These are phyloP conservation scores for Acacia pycnantha DNA, from an alignment of 331 rosid species.

Conservation along the genomic window DNA sequence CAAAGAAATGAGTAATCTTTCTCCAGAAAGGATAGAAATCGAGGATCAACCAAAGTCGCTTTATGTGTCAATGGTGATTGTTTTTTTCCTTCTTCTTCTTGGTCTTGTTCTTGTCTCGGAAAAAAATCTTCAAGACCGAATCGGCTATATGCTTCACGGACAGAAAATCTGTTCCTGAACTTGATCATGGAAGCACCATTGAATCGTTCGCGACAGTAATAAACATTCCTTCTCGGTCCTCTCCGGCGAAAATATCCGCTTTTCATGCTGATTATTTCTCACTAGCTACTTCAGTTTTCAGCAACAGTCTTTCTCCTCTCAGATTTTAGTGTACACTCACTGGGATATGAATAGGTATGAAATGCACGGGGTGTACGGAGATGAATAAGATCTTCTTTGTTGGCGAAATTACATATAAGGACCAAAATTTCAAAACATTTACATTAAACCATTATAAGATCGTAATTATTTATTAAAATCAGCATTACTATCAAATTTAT, in stretches of 20 bases:
- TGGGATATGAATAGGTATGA: not conserved
- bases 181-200: too few species aligned
- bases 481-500: not conserved
- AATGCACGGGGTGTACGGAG: not conserved
- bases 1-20: constrained; percentile 29
- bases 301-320: not conserved
- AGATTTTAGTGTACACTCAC: not conserved
- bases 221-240: not conserved
- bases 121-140: too few species aligned
- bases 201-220: too few species aligned
- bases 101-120: too few species aligned
- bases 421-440: not conserved
- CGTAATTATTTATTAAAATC: not conserved
- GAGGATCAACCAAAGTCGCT: not conserved
- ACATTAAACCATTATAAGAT: not conserved
- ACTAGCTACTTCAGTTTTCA: not conserved
- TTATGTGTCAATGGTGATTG: not conserved
- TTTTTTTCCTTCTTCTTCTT: not conserved
- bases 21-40: constrained; percentile 16
- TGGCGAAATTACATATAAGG: not conserved
- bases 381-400: not conserved
- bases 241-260: not conserved
- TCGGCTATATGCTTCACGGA: too few species aligned
- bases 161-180: too few species aligned
- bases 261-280: not conserved